Evolutionary conservation across 176 grass and related monocot species (phyloP).

Genomic region (Thinopyrum elongatum): DNA sequence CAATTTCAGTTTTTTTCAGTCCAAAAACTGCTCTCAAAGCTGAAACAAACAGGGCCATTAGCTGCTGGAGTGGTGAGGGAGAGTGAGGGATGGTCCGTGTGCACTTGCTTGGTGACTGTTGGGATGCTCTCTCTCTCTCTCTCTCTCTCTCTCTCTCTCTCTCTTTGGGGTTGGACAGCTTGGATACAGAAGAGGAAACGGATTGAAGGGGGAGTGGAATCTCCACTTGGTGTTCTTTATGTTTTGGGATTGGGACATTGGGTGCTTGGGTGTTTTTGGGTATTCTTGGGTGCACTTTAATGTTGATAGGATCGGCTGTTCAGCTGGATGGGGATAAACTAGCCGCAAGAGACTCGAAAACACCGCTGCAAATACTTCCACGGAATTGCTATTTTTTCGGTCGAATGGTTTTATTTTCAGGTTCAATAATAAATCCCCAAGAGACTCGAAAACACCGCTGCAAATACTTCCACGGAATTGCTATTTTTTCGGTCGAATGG

Average conservation of each 20-base stretch:
- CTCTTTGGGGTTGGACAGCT: slow-evolving; percentile 35
- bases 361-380: background rate
- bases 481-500: too few relatives aligned
- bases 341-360: background rate
- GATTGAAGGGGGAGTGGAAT: slow-evolving; percentile 11
- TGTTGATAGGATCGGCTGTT: background rate
- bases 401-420: too few relatives aligned
- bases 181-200: slow-evolving; percentile 19
- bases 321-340: background rate
- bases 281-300: background rate
- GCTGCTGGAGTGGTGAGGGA: background rate
- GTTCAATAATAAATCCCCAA: too few relatives aligned
- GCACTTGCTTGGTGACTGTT: slow-evolving; percentile 25
- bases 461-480: too few relatives aligned
- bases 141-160: too few relatives aligned
- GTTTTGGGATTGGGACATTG: background rate
- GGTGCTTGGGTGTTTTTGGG: background rate
- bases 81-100: background rate
- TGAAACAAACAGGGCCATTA: too few relatives aligned
- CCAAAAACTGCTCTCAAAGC: too few relatives aligned
- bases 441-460: too few relatives aligned
- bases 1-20: too few relatives aligned
- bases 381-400: too few relatives aligned
- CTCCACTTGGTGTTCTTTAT: slow-evolving; percentile 13
- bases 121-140: background rate